Evolutionary conservation across 139 green algal genomes (phyloP).

Genomic region (Volvox africanus): DNA sequence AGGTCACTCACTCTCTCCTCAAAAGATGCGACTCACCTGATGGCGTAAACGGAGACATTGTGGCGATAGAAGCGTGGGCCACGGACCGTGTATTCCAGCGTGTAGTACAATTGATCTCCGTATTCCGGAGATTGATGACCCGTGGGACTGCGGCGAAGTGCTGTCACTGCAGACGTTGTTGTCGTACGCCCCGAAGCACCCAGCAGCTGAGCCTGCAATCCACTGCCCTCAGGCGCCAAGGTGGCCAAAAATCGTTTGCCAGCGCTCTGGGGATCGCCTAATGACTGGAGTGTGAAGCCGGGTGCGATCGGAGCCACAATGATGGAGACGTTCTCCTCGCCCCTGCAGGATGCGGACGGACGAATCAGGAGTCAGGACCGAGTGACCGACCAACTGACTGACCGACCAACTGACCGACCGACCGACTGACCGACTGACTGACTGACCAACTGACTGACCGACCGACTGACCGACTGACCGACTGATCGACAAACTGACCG

Average conservation of each 20-base stretch:
- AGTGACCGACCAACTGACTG: too few species aligned
- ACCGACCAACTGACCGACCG: too few species aligned
- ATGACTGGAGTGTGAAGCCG: slow-evolving; percentile 79
- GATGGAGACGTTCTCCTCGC: slow-evolving; percentile 93
- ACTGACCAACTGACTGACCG: too few species aligned
- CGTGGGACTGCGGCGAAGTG: neutral
- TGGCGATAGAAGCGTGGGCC: slow-evolving; percentile 78
- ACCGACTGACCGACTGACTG: too few species aligned
- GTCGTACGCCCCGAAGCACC: slow-evolving; percentile 20
- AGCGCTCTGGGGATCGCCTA: slow-evolving; percentile 59
- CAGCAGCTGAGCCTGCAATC: slow-evolving; percentile 42
- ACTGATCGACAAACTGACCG: too few species aligned
- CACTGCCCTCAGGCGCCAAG: slow-evolving; percentile 41
- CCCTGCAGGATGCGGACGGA: slow-evolving; percentile 52
- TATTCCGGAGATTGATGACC: neutral
- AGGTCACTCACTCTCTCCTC: too few species aligned
- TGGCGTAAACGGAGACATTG: slow-evolving; percentile 85
- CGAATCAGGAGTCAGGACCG: too few species aligned
- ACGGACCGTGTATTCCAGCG: slow-evolving; percentile 85
- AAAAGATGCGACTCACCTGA: slow-evolving; percentile 32
- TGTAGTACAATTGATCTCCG: slow-evolving; percentile 77
- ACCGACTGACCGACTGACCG: too few species aligned
- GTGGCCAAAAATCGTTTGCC: slow-evolving; percentile 70
- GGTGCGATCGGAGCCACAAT: slow-evolving; percentile 86
- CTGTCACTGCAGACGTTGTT: neutral